Evolutionary conservation across 2,329 filamentous ascomycete species (phyloP).

Genomic region (Westerdykella sp.): DNA sequence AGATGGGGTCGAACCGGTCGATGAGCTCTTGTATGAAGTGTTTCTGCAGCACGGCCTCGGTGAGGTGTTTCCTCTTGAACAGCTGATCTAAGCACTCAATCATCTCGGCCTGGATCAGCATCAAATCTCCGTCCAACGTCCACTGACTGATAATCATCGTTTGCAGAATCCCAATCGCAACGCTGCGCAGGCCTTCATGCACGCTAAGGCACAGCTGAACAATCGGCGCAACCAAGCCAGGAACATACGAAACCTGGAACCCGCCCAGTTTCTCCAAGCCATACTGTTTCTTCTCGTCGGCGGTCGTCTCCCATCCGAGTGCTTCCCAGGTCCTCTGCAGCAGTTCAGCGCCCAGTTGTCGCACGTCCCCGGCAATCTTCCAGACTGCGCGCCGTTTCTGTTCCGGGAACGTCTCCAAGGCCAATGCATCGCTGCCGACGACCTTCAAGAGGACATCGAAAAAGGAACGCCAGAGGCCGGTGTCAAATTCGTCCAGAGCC

Average conservation of each 20-base stretch:
- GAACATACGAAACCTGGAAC: constrained; percentile 97
- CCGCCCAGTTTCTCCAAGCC: constrained; percentile 81
- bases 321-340: constrained; percentile 85
- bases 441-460: constrained; percentile 85
- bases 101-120: constrained; percentile 89
- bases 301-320: constrained; percentile 88
- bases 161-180: constrained; percentile 88
- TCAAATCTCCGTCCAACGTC: constrained; percentile 88
- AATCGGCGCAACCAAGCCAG: constrained; percentile 81
- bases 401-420: constrained; percentile 91
- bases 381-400: constrained; percentile 94
- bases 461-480: constrained; percentile 87
- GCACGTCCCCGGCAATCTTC: constrained; percentile 97
- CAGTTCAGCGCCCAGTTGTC: constrained; percentile 83
- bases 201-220: constrained; percentile 93
- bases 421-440: constrained; percentile 80
- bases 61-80: constrained; percentile 83
- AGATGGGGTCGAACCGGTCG: constrained; percentile 68
- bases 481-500: constrained; percentile 86
- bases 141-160: constrained; percentile 99
- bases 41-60: constrained; percentile 85
- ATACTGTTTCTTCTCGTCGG: constrained; percentile 72
- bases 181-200: constrained; percentile 80
- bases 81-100: constrained; percentile 87
- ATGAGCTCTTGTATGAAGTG: constrained; percentile 83